Evolutionary conservation across 371 early-diverging fungal genomes (phyloP).

Genomic region (Mucor lusitanicus): DNA sequence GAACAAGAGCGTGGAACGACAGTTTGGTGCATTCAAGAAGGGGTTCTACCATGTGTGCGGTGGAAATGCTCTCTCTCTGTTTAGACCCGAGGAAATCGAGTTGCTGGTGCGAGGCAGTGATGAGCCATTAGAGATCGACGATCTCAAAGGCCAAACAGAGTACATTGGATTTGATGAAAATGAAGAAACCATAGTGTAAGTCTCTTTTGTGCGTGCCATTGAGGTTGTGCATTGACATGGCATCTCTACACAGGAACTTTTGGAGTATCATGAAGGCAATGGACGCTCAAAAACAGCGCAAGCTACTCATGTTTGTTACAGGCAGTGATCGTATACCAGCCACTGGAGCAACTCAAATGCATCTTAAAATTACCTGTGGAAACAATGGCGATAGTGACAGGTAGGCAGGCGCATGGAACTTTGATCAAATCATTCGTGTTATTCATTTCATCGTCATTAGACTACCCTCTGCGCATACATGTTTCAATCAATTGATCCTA

Average conservation of each 20-base stretch:
- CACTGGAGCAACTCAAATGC: slow-evolving; percentile 79
- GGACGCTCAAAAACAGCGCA: slow-evolving; percentile 70
- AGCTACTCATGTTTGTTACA: slow-evolving; percentile 93
- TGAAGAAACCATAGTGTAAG: slow-evolving; percentile 60
- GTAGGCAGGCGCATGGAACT: slow-evolving; percentile 12
- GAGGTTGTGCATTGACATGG: background rate
- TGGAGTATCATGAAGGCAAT: slow-evolving; percentile 88
- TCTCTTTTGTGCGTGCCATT: background rate
- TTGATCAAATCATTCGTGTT: background rate
- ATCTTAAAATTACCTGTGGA: slow-evolving; percentile 77
- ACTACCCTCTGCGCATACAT: slow-evolving; percentile 94
- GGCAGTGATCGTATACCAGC: slow-evolving; percentile 97
- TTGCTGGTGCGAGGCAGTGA: slow-evolving; percentile 92
- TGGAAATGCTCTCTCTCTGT: slow-evolving; percentile 85
- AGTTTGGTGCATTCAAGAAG: slow-evolving; percentile 88
- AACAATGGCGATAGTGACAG: slow-evolving; percentile 63
- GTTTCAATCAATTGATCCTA: slow-evolving; percentile 94
- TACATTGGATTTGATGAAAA: slow-evolving; percentile 70
- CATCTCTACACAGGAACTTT: slow-evolving; percentile 56
- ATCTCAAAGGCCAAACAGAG: slow-evolving; percentile 77
- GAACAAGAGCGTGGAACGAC: slow-evolving; percentile 71
- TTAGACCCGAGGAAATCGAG: slow-evolving; percentile 96
- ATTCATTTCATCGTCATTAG: slow-evolving; percentile 32
- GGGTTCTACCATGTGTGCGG: slow-evolving; percentile 95
- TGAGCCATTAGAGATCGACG: slow-evolving; percentile 79